Base-by-base conservation (phyloP, 2,329 filamentous ascomycete species). In the Juglanconis oblonga region DNA sequence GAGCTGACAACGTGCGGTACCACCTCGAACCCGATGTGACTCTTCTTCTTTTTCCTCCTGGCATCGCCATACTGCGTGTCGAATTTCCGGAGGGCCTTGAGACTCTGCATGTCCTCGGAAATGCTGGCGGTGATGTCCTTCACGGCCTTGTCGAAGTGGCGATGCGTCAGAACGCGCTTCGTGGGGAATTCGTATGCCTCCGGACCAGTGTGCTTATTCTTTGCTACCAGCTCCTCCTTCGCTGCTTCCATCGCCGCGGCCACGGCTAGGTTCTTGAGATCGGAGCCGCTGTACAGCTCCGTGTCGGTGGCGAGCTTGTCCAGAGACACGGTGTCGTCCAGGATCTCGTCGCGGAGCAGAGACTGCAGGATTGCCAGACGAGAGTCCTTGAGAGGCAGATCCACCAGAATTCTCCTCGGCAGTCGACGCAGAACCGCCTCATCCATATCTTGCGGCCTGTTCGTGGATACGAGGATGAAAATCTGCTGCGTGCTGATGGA, bases 391-490 rank as follows among this genome's bases (percentile, higher is more conserved):
- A 87, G 79, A 0, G 90, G 90, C 5, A 93, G 77, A 69, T 93
- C 90, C 45, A 93, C 84, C 0, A 93, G 80, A 40, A 94, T 77
- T 47, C 89, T 84, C 57, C 90, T 80, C 2, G 90, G 90, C 29
- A 93, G 77, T 11, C 90, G 83, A n/a, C 91, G 82, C 50, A 95
- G 81, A 9, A 95, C 89, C 9, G 91, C 91, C 67, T 95, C 91
- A 68, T 99, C 95, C 1, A 99, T 84, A 69, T 98, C 95, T 69
- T 96, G 97, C 0, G 95, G 95, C 9, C 94, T 83, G 73, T 99
- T 98, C 8, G 93, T 98, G 33, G 95, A 94, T 0, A 98, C 92
- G 92, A 99, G 97, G 73, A 99, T 94, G 72, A 99, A 98, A 3
- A 94, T 92, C 17, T 89, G 90, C 51, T 87, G 84, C 38, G 59